Base-by-base conservation (phyloP, 768 basidiomycete genomes). In the Termitomyces eurrhizus region DNA sequence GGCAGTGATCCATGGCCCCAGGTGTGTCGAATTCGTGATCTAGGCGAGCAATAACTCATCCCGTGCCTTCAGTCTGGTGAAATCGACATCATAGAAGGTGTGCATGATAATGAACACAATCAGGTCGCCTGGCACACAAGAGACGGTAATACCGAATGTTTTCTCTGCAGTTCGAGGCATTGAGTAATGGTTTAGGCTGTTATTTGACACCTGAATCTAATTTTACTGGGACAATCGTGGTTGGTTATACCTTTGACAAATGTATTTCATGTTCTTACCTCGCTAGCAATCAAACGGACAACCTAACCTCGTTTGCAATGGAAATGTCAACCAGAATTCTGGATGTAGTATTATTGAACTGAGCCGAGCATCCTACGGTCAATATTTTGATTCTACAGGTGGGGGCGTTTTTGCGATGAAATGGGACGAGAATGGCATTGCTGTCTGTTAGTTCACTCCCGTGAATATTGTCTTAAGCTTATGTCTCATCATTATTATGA, bases 341-440 rank as follows among this genome's bases (percentile, higher is more conserved):
- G 93, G 93, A 7, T 94, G 93, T 65, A 87, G 87, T 41, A 77
- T 93, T 63, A 83, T 80, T 0, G 92, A 94, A 68, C 86, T 85
- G 84, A 93, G 91, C 66, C 79, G 80, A 24, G 87, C 89, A 2
- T 95, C 93, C 0, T 95, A 91, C 72, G 93, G 93, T 0, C 86
- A 88, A 41, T 83, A 81, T 56, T 94, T 94, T 69, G 93, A 94
- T 62, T 79, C 80, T 0, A 85, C 84, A 67, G 84, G 88, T 11
- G 93, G 93, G 5, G 93, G 93, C 3, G 86, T 93, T 3, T 94
- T 92, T 69, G 92, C 86, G 1, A 92, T 93, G 90, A 88, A 89
- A 66, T 95, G 93, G 93, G 90, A 93, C 67, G 82, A 85, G 60
- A 79, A 78, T 61, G 85, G 86, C 2, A 91, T 93, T 58, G 82